Evolutionary conservation across 1,139 yeast genomes (phyloP).

Genomic region (Hansenula anomala): DNA sequence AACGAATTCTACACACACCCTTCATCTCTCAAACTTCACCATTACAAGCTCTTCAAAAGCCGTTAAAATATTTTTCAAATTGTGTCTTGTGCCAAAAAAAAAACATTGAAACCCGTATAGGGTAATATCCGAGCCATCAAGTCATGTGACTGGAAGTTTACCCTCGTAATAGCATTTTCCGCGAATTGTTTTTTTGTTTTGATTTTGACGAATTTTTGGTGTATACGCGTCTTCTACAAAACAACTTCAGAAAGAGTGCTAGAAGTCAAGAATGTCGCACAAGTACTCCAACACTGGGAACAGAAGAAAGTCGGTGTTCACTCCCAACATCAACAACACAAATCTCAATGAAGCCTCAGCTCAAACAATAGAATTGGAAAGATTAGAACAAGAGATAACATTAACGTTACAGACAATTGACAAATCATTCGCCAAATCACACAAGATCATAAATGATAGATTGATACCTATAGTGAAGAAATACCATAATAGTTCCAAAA

Average conservation of each 20-base stretch:
- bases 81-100: too few relatives aligned
- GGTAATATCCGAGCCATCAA: too few relatives aligned
- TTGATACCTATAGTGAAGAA: slow-evolving; percentile 58
- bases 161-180: too few relatives aligned
- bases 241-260: too few relatives aligned
- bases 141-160: too few relatives aligned
- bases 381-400: slow-evolving; percentile 78
- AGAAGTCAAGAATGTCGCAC: too few relatives aligned
- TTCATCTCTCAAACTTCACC: too few relatives aligned
- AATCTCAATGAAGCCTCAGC: slow-evolving; percentile 19
- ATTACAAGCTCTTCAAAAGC: too few relatives aligned
- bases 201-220: background rate
- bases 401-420: slow-evolving; percentile 76
- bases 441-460: slow-evolving; percentile 55
- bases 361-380: slow-evolving; percentile 55
- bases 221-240: background rate
- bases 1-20: too few relatives aligned
- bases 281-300: slow-evolving; percentile 8
- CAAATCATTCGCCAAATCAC: slow-evolving; percentile 59
- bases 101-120: too few relatives aligned
- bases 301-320: slow-evolving; percentile 22
- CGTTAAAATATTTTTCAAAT: too few relatives aligned
- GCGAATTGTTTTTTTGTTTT: too few relatives aligned
- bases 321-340: slow-evolving; percentile 14
- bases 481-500: slow-evolving; percentile 49